Evolutionary conservation across 371 early-diverging fungal genomes (phyloP).

Genomic region (Dentiscutata heterogama): DNA sequence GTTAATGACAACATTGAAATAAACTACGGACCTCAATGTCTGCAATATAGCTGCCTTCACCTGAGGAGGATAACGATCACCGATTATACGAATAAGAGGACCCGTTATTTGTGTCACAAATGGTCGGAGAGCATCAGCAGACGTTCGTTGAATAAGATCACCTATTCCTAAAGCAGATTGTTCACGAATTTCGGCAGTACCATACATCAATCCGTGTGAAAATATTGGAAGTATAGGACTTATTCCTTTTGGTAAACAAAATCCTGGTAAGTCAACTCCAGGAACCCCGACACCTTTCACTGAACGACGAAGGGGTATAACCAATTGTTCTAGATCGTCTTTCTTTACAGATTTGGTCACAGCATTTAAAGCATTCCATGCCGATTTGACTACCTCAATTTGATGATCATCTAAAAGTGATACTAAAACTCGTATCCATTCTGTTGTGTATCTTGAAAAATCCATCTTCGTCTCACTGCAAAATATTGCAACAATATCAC

Average conservation of each 20-base stretch:
- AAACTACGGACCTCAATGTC: conserved; percentile 69
- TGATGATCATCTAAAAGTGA: conserved; percentile 72
- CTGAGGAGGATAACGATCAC: conserved; percentile 91
- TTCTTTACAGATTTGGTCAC: conserved; percentile 84
- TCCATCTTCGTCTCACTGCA: conserved; percentile 73
- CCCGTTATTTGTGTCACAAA: conserved; percentile 97
- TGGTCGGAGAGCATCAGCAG: conserved; percentile 82
- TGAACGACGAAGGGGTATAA: conserved; percentile 76
- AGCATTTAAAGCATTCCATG: conserved; percentile 85
- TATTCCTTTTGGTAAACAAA: conserved; percentile 93
- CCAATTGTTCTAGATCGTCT: conserved; percentile 87
- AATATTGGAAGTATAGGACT: conserved; percentile 91
- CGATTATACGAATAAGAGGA: conserved; percentile 96
- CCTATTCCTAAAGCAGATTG: conserved; percentile 86
- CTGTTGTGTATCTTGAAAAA: conserved; percentile 76
- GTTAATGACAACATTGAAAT: background rate
- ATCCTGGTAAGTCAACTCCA: conserved; percentile 83
- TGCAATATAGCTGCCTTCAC: conserved; percentile 94
- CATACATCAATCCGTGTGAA: conserved; percentile 94
- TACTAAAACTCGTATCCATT: conserved; percentile 87
- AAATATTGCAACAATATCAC: conserved; percentile 73
- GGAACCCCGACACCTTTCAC: conserved; percentile 69
- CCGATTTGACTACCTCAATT: conserved; percentile 69
- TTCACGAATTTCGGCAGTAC: conserved; percentile 86
- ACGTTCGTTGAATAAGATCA: conserved; percentile 81